phyloP scores from a whole-genome alignment of 495 filamentous ascomycete genomes.

The Neurospora sp. region DNA sequence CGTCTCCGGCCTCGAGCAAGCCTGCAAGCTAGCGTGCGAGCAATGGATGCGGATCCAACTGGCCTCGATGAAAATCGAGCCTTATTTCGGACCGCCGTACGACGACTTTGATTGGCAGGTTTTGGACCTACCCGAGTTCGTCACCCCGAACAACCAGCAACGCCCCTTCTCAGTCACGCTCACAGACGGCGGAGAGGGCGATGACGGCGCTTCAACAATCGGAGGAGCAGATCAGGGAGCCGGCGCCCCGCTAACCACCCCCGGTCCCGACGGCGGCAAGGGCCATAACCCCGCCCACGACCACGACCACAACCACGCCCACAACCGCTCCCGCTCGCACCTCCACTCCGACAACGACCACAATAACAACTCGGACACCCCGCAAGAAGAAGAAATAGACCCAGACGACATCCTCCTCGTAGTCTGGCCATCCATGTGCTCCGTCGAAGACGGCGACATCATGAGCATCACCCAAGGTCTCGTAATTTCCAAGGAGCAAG shows the following conservation, averaged over 20 bases:
- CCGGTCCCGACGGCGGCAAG: neutral
- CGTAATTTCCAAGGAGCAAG: constrained; percentile 30
- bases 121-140: constrained; percentile 26
- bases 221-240: neutral
- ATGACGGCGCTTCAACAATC: constrained; percentile 3
- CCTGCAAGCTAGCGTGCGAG: constrained; percentile 23
- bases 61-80: constrained; percentile 27
- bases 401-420: constrained; percentile 28
- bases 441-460: constrained; percentile 25
- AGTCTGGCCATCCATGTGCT: constrained; percentile 30
- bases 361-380: neutral
- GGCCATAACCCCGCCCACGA: neutral
- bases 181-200: constrained; percentile 1
- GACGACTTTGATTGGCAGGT: constrained; percentile 33
- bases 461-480: constrained; percentile 27
- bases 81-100: constrained; percentile 29
- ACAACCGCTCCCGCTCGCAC: neutral
- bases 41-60: constrained; percentile 29
- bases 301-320: neutral
- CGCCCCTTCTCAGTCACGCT: neutral
- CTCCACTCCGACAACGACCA: neutral
- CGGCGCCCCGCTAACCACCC: neutral
- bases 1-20: constrained; percentile 20
- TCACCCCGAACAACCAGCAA: neutral
- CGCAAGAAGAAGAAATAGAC: constrained; percentile 15